Percentiles rank a stretch among this genome's conserved stretches.
These are phyloP conservation scores for Boletellus sp. DNA, from an alignment of 1,284 basidiomycete species.

Conservation along the genomic window DNA sequence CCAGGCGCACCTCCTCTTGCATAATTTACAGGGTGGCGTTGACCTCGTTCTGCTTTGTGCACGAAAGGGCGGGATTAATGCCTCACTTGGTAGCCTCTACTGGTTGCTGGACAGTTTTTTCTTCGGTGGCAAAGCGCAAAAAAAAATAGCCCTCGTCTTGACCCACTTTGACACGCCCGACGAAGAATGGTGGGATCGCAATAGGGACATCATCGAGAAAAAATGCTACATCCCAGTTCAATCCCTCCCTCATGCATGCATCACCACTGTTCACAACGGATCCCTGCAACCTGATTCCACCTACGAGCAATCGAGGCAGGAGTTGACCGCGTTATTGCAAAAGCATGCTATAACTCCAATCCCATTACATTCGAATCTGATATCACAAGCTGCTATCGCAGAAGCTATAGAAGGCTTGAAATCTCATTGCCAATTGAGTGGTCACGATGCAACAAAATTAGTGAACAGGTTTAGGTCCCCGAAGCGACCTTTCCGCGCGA, in stretches of 20 bases:
- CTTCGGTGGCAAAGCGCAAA: constrained; percentile 27
- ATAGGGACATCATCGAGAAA: constrained; percentile 17
- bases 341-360: constrained; percentile 4
- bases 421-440: constrained; percentile 13
- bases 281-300: background rate
- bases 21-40: constrained; percentile 22
- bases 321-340: constrained; percentile 13
- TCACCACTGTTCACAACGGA: constrained; percentile 18
- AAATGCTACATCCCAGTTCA: constrained; percentile 18
- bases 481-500: constrained; percentile 13
- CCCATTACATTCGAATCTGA: constrained; percentile 16
- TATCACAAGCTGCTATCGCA: background rate
- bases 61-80: constrained; percentile 25
- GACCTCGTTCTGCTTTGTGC: constrained; percentile 27
- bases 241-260: constrained; percentile 20
- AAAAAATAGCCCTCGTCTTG: constrained; percentile 36
- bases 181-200: constrained; percentile 26
- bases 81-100: constrained; percentile 26
- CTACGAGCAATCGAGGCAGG: constrained; percentile 17
- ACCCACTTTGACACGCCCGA: constrained; percentile 35
- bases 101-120: constrained; percentile 26
- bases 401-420: constrained; percentile 7
- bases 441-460: constrained; percentile 9
- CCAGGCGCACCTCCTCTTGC: constrained; percentile 25
- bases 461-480: constrained; percentile 15